These are phyloP conservation scores for Citrus hindsii DNA, from an alignment of 345 rosid species.

Conservation along the genomic window DNA sequence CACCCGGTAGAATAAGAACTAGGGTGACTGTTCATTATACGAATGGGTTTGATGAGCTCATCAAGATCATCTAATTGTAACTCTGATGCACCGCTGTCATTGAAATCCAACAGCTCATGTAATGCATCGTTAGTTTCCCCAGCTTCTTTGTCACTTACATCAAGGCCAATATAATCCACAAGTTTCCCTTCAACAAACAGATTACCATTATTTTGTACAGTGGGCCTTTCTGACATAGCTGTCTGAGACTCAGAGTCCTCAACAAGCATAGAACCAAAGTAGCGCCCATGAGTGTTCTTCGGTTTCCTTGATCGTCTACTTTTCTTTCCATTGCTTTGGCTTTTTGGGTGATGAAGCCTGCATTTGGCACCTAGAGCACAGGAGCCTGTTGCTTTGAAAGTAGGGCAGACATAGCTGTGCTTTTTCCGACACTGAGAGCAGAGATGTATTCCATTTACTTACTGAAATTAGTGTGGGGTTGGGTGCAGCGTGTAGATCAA, in stretches of 20 bases:
- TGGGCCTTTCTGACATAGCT: conserved; percentile 25
- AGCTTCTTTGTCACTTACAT: conserved; percentile 41
- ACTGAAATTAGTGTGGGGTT: conserved; percentile 10
- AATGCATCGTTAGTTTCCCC: conserved; percentile 26
- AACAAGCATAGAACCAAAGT: conserved; percentile 46
- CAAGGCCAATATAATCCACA: conserved; percentile 56
- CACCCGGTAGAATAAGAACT: neutral
- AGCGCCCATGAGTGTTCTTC: conserved; percentile 55
- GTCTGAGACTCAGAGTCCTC: conserved; percentile 29
- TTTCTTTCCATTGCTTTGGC: conserved; percentile 55
- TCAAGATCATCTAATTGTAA: conserved; percentile 38
- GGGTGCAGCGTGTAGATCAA: conserved; percentile 8
- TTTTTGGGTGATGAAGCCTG: conserved; percentile 92
- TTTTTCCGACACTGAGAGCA: conserved; percentile 93
- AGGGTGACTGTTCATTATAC: conserved; percentile 27
- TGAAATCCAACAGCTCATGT: conserved; percentile 20
- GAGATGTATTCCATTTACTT: conserved; percentile 33
- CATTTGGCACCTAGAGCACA: conserved; percentile 82
- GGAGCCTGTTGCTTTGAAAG: conserved; percentile 66
- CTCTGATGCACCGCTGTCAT: conserved; percentile 31
- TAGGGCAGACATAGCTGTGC: conserved; percentile 87
- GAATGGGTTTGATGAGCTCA: conserved; percentile 57
- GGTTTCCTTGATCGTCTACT: conserved; percentile 45
- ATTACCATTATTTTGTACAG: conserved; percentile 16
- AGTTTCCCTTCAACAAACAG: conserved; percentile 29